These are phyloP conservation scores for Austropuccinia psidii DNA, from an alignment of 1,284 basidiomycete genomes.

Conservation along the genomic window DNA sequence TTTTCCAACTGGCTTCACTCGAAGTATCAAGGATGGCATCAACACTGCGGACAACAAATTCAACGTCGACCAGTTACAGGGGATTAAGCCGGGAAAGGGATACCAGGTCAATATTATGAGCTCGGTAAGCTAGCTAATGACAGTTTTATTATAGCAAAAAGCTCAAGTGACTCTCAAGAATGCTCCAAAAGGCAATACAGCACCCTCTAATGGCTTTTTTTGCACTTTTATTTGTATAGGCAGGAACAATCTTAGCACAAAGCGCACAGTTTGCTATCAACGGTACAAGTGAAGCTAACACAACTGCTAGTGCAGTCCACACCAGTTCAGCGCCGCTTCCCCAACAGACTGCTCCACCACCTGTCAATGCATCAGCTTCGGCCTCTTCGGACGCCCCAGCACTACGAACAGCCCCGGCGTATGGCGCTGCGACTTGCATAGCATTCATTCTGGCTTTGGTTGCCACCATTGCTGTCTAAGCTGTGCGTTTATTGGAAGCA, in stretches of 20 bases:
- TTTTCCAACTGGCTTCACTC: slow-evolving; percentile 26
- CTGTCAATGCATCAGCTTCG: slow-evolving; percentile 4
- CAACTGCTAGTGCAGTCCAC: background rate
- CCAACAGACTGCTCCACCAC: background rate
- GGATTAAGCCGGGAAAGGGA: slow-evolving; percentile 18
- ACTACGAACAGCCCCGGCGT: too few species aligned
- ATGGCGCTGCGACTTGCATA: too few species aligned
- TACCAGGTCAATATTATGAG: slow-evolving; percentile 34
- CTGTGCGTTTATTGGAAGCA: too few species aligned
- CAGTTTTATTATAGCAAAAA: background rate
- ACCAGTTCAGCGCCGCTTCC: slow-evolving; percentile 1
- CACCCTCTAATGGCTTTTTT: too few species aligned
- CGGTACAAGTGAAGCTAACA: background rate
- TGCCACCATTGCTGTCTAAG: too few species aligned
- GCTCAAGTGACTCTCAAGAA: background rate
- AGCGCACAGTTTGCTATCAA: slow-evolving; percentile 31
- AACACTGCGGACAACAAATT: slow-evolving; percentile 32
- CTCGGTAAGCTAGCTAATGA: slow-evolving; percentile 2
- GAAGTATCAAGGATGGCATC: slow-evolving; percentile 27
- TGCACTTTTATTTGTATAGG: slow-evolving; percentile 7
- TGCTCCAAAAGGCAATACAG: too few species aligned
- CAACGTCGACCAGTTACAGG: slow-evolving; percentile 7
- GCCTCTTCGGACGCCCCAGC: slow-evolving; percentile 4
- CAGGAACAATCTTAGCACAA: slow-evolving; percentile 26
- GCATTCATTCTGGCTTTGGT: too few species aligned